phyloP scores from a whole-genome alignment of 2,329 filamentous ascomycete genomes.

The Thielaviopsis punctulata region DNA sequence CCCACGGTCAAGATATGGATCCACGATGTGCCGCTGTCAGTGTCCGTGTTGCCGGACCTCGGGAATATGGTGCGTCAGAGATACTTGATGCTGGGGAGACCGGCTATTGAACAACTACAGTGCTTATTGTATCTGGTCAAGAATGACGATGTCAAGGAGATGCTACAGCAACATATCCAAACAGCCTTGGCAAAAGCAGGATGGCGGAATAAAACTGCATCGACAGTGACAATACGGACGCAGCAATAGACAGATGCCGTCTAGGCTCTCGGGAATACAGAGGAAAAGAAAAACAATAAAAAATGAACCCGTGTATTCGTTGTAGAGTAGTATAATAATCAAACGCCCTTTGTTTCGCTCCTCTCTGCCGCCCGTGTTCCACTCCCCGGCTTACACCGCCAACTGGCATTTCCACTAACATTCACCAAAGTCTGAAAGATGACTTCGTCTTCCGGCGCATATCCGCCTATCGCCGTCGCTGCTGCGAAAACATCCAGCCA shows the following conservation, averaged over 20 bases:
- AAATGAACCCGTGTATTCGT: neutral
- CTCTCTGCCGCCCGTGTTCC: neutral
- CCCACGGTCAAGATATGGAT: constrained; percentile 7
- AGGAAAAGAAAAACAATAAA: neutral
- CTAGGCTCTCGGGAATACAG: neutral
- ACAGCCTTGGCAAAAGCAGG: neutral
- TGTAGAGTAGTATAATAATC: neutral
- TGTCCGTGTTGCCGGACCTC: constrained; percentile 4
- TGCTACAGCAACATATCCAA: neutral
- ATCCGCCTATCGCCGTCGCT: constrained; percentile 19
- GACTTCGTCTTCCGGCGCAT: constrained; percentile 14
- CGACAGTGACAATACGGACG: constrained; percentile 1
- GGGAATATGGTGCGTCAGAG: constrained; percentile 4
- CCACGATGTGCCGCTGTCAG: constrained; percentile 1
- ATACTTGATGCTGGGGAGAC: constrained; percentile 3
- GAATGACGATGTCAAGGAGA: neutral
- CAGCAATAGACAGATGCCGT: neutral
- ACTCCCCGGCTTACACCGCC: neutral
- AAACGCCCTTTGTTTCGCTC: neutral
- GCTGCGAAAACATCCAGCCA: constrained; percentile 16
- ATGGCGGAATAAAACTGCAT: neutral
- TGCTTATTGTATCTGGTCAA: constrained; percentile 7
- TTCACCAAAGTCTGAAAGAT: constrained; percentile 4
- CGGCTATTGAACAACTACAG: constrained; percentile 6
- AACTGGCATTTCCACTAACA: constrained; percentile 3